Evolutionary conservation across 345 rosid species (phyloP), one percentile per base, ranked within the genome.

Genomic region (Eucalyptus cloeziana): DNA sequence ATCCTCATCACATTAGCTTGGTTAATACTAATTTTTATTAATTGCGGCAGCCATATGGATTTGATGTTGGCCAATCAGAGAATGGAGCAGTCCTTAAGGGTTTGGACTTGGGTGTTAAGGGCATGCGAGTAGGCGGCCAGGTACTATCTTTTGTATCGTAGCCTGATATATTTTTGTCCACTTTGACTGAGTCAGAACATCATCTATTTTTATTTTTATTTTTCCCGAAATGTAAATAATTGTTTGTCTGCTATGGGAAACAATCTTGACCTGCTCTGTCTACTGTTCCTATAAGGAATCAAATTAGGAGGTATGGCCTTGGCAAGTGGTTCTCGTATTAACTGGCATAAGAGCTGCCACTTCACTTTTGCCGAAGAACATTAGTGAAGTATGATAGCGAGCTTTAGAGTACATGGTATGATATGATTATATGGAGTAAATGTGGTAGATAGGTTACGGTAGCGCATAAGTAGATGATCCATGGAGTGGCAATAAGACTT

Each of bases 61-160:
- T 97, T 91, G 98, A 97, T 88, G 96, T 97, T 79, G 98, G 99
- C 24, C 96, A 97, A 90, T 97, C 99, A 11, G 98, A 97, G 91
- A 95, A 91, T 89, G 98, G 99, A 87, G 90, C 86, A 33, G 98
- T 96, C 88, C 96, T 97, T 58, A 96, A 96, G 94, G 99, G 99
- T 91, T 94, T 97, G 89, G 99, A 97, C 90, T 94, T 96, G 37
- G 99, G 98, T n/a, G 96, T 94, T 91, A 91, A 96, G 94, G 98
- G 99, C 88, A 97, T 97, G 99, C 95, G 92, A 49, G 98, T 97
- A 19, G 99, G 99, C 5, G 98, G 99, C 52, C 99, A 97, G 99
- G 99, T 97, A 90, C 88, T 91, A 92, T 7, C 25, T 37, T 76
- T 43, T 25, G 86, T 76, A 51, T 44, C 87, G 80, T 85, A 51